Evolutionary conservation across 805 yeast species (phyloP).

Genomic region (Nakazawaea holstii): DNA sequence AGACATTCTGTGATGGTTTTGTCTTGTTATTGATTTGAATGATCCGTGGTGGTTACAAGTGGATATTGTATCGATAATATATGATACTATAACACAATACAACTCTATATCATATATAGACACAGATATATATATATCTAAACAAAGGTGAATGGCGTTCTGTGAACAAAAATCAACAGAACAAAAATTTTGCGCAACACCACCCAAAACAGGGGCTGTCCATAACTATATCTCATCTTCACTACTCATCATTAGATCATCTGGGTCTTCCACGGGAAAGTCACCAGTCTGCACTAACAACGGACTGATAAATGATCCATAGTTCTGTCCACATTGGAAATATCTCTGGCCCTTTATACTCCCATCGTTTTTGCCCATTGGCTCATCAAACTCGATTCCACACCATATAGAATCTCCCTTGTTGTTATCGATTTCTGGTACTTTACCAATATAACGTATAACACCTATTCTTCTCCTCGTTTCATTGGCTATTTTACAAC

Average conservation of each 20-base stretch:
- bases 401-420: slow-evolving; percentile 54
- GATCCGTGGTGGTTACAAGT: background rate
- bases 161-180: too few species aligned
- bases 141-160: too few species aligned
- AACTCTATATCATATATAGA: too few species aligned
- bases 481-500: slow-evolving; percentile 41
- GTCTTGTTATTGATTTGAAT: too few species aligned
- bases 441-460: slow-evolving; percentile 64
- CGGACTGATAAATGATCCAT: slow-evolving; percentile 81
- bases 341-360: slow-evolving; percentile 52
- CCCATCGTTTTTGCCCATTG: slow-evolving; percentile 86
- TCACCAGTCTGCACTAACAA: slow-evolving; percentile 64
- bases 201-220: too few species aligned
- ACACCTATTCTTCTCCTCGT: slow-evolving; percentile 56
- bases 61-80: background rate
- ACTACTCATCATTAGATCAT: slow-evolving; percentile 29
- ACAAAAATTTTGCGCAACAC: too few species aligned
- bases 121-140: too few species aligned
- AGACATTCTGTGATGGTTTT: background rate
- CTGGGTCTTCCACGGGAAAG: slow-evolving; percentile 38
- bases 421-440: slow-evolving; percentile 48
- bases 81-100: background rate
- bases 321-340: slow-evolving; percentile 48
- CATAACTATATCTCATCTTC: slow-evolving; percentile 43
- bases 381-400: slow-evolving; percentile 82